Base-by-base conservation (phyloP, 768 basidiomycete species). In the Lentinus tigrinus region DNA sequence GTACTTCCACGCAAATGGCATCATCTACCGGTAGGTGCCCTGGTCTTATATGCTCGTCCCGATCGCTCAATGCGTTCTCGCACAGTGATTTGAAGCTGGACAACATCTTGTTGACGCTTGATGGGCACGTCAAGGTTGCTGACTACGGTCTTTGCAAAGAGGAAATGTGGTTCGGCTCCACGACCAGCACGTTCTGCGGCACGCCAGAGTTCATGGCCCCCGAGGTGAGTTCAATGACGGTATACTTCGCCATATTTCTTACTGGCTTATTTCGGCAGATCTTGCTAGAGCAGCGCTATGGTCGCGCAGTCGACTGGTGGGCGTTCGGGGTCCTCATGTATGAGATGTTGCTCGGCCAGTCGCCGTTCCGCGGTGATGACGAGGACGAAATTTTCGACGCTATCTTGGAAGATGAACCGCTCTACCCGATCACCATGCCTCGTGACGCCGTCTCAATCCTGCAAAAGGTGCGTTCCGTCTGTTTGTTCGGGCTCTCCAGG, bases 131-230 rank as follows among this genome's bases (percentile, higher is more conserved):
- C 66, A 98, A 98, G 74, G 95, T 99, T 14, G 97, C 95, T 52
- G 97, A 98, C 78, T 99, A 98, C 72, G 97, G 97, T 74, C 79
- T 99, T 44, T 99, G 97, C 76, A 99, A 99, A 72, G 97, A 98
- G 70, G 93, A 98, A 19, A 98, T 99, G 96, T 95, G 93, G 92
- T 85, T 81, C 64, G 95, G 95, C 16, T 85, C 88, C 67, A 98
- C 95, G 21, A 99, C 97, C 3, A 94, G 93, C 73, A 99, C 97
- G 3, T 99, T 99, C 76, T 99, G 97, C 75, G 97, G 97, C 52
- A 99, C 97, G 17, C 97, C 97, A 0, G 97, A 99, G 72, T 98
- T 98, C 74, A 98, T 99, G 97, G 97, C 97, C 21, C 97, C 97
- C 3, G 97, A 99, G 83, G 96, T 95, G 56, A 10, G 23, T 27